Evolutionary conservation across 202 grass and related monocot species (phyloP), one percentile per base, ranked within the genome.

Genomic region (Digitaria exilis): DNA sequence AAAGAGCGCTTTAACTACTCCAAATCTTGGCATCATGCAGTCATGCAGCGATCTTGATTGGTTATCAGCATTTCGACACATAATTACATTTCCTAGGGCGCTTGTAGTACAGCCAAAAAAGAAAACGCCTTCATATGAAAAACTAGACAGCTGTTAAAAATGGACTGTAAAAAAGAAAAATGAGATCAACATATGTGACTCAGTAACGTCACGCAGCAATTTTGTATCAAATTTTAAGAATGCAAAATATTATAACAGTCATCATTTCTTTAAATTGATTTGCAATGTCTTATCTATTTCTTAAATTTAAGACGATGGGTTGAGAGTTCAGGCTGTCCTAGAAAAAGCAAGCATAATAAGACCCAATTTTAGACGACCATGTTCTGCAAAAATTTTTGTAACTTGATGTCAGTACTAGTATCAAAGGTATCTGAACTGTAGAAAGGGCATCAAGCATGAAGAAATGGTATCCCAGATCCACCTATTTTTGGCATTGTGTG

Each of bases 321-420:
- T 37, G 19, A 17, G 13, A 15, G 21, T 37, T 51, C 37, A 65
- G n/a, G 19, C 14, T n/a, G 7, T 6, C 44, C 25, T 52, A 14
- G 19, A 67, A 52, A 35, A 49, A 34, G 29, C 9, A 85, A 41
- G 46, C 14, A 55, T 72, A 25, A 1, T 57, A 59, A 58, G 2
- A 60, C 30, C 64, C 9, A 82, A 82, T 77, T 65, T 59, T 81
- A 26, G 48, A 7, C 14, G 19, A 50, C 37, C 5, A 32, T n/a
- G 42, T 28, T 85, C 56, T 7, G 45, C 2, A 78, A 62, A 44
- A 11, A n/a, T 30, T 26, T 64, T 41, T 67, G 13, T 46, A 56
- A 80, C 9, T 26, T 18, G 28, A 5, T 52, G 28, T 42, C 45
- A 54, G 46, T 9, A 59, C 11, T 50, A 79, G 16, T 21, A 39